Percentiles rank a stretch among this genome's conserved stretches.
phyloP scores from a whole-genome alignment of 2,329 filamentous ascomycete species.

The Dendryphion nanum region DNA sequence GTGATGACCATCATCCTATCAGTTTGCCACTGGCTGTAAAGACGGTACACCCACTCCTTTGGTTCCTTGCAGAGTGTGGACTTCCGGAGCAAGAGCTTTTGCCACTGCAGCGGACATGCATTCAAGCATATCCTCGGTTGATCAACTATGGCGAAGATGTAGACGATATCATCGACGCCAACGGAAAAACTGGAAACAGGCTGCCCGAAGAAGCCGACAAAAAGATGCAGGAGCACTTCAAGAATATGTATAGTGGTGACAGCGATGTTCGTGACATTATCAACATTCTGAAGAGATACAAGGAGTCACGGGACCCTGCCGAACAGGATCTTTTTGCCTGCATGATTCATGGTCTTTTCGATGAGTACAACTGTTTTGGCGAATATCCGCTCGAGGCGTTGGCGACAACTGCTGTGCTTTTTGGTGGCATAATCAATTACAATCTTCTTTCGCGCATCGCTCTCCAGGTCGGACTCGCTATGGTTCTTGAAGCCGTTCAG shows the following conservation, averaged over 20 bases:
- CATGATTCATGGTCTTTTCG: constrained; percentile 97
- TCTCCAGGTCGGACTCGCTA: constrained; percentile 88
- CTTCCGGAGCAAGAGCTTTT: constrained; percentile 69
- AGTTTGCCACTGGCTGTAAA: constrained; percentile 79
- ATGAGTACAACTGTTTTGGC: constrained; percentile 93
- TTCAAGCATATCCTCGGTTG: constrained; percentile 86
- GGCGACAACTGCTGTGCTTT: constrained; percentile 92
- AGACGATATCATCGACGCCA: constrained; percentile 86
- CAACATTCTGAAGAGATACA: constrained; percentile 79
- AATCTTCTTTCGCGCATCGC: constrained; percentile 87
- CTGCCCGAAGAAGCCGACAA: constrained; percentile 76
- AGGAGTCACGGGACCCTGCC: constrained; percentile 76
- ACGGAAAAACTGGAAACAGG: constrained; percentile 76
- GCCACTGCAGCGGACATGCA: constrained; percentile 78
- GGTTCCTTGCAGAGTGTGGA: constrained; percentile 64
- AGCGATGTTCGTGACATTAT: constrained; percentile 84
- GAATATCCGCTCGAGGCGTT: constrained; percentile 96
- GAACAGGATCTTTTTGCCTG: constrained; percentile 96
- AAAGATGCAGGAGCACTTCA: constrained; percentile 97
- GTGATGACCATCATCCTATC: constrained; percentile 63
- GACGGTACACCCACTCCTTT: constrained; percentile 77
- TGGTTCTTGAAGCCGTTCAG: constrained; percentile 95
- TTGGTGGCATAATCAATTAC: constrained; percentile 93
- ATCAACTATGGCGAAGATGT: constrained; percentile 96
- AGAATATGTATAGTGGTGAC: constrained; percentile 94